phyloP scores from a whole-genome alignment of 2,329 filamentous ascomycete genomes.

The Thelonectria olida region DNA sequence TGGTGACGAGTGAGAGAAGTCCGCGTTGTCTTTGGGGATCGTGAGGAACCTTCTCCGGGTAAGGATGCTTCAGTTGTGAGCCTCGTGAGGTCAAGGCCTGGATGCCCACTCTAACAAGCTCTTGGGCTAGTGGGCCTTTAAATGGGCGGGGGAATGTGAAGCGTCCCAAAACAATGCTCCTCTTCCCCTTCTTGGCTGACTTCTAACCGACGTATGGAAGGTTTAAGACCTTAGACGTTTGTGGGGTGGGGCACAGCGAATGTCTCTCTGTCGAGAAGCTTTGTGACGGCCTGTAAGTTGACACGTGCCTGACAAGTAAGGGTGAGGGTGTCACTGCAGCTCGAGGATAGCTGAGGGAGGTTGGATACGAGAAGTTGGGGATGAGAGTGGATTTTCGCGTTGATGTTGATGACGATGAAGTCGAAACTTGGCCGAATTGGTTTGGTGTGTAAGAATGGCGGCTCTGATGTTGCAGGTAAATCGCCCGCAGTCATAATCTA shows the following conservation, averaged over 20 bases:
- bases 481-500: conserved; percentile 21
- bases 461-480: background rate
- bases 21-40: background rate
- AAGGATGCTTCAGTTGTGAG: conserved; percentile 5
- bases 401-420: background rate
- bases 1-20: conserved; percentile 1
- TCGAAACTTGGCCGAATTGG: background rate
- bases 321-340: background rate
- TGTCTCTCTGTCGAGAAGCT: background rate
- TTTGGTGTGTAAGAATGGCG: conserved; percentile 15
- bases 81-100: background rate
- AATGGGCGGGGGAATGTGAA: conserved; percentile 7
- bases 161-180: conserved; percentile 4
- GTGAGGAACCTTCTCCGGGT: conserved; percentile 1
- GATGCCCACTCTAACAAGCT: background rate
- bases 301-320: background rate
- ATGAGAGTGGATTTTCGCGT: background rate
- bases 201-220: conserved; percentile 15
- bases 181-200: conserved; percentile 13
- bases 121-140: background rate
- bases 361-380: conserved; percentile 38
- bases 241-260: background rate
- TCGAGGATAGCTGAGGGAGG: conserved; percentile 17
- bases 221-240: background rate
- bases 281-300: background rate